Percentiles rank a stretch among this genome's conserved stretches.
These are phyloP conservation scores for Rubia yunnanensis DNA, from an alignment of 257 asterid genomes.

Conservation along the genomic window DNA sequence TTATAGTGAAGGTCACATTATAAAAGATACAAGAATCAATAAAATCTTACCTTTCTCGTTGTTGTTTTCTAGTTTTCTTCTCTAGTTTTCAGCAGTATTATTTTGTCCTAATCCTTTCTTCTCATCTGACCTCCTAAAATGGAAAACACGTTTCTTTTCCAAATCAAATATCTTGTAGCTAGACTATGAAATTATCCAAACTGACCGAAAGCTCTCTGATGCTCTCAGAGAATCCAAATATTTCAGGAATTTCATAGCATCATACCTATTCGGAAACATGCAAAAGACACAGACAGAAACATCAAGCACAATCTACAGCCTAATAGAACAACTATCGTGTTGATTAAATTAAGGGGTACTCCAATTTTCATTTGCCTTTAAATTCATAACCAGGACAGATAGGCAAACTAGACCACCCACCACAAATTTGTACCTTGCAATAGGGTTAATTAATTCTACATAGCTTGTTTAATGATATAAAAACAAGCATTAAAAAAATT, in stretches of 20 bases:
- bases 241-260: slow-evolving; percentile 87
- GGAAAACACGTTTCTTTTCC: too few species aligned
- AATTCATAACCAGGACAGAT: not conserved
- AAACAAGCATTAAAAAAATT: not conserved
- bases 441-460: not conserved
- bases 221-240: too few species aligned
- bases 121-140: too few species aligned
- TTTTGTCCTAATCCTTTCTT: slow-evolving; percentile 41
- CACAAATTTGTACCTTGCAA: not conserved
- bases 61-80: slow-evolving; percentile 65
- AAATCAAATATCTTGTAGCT: too few species aligned
- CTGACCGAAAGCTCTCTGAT: too few species aligned
- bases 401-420: not conserved
- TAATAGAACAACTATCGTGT: not conserved
- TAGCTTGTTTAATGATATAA: not conserved
- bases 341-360: not conserved
- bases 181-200: too few species aligned
- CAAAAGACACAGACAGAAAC: slow-evolving; percentile 5
- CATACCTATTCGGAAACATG: slow-evolving; percentile 58
- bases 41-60: too few species aligned
- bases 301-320: not conserved
- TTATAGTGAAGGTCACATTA: too few species aligned
- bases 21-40: too few species aligned
- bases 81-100: slow-evolving; percentile 38
- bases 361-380: too few species aligned